Evolutionary conservation across 257 asterid species (phyloP), one percentile per base, ranked within the genome.

Genomic region (Solanum peruvianum): DNA sequence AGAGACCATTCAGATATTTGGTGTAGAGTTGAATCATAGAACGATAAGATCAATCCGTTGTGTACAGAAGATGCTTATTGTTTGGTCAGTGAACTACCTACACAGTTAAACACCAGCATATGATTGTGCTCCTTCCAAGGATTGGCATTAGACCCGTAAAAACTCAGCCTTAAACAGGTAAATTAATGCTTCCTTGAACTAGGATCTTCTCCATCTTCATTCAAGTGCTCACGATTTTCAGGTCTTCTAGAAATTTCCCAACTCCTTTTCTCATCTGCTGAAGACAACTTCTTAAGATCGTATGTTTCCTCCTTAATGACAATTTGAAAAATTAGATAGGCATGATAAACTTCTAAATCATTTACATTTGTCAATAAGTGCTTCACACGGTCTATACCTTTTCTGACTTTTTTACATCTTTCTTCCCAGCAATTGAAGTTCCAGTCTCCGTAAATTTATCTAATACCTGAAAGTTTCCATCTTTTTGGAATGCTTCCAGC

Each of bases 391-490:
- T 86, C 78, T 42, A 13, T 92, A 94, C 98, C 95, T 92, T 91
- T 83, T 92, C 70, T 18, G 92, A 88, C 87, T 27, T 78, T 82
- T 81, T 86, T 71, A 29, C 86, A 18, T 84, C 88, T 73, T 89
- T 92, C 89, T 86, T 89, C 73, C 86, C 73, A 33, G 76, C 39
- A 4, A 85, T 41, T 83, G 96, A 64, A 64, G 70, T 11, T 64
- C 67, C 91, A 37, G 88, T 87, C 56, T 91, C 93, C 13, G 89
- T 90, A 58, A 94, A 91, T 27, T 95, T 47, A 83, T 88, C 93
- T 83, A 96, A 89, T 64, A 94, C 96, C 89, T 91, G 95, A 87
- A 95, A 82, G 86, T 96, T 97, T 87, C 99, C 98, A 42, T 93
- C 93, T 83, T 86, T 90, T 11, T 93, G 89, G 89, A 94, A 93